phyloP scores from a whole-genome alignment of 306 rosid genomes.

The Echinosophora koreensis region DNA sequence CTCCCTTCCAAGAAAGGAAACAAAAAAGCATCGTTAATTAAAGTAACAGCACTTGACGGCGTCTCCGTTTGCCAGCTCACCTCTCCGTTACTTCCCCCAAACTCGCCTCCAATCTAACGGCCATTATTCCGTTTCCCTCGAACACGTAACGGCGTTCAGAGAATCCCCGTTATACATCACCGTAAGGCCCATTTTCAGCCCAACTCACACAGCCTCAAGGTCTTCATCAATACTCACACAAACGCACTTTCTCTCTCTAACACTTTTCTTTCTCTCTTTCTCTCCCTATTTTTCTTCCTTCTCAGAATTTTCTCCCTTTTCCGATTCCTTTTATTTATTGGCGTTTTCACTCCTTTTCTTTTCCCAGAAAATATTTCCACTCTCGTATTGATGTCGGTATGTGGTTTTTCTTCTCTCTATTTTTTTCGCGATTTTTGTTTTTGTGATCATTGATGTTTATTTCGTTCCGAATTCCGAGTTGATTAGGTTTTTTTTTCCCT shows the following conservation, averaged over 20 bases:
- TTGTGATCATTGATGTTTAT: background rate
- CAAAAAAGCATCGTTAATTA: background rate
- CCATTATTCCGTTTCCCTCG: constrained; percentile 21
- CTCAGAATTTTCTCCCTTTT: constrained; percentile 45
- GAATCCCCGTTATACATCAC: constrained; percentile 25
- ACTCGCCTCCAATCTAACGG: constrained; percentile 33
- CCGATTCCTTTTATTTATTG: constrained; percentile 47
- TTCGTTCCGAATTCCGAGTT: background rate
- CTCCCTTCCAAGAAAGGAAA: constrained; percentile 43
- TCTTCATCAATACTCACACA: constrained; percentile 42
- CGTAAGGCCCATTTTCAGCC: constrained; percentile 77
- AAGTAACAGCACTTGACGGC: constrained; percentile 2
- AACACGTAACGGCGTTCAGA: constrained; percentile 48
- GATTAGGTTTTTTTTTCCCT: constrained; percentile 40
- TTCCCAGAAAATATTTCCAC: constrained; percentile 46
- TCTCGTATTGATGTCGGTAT: constrained; percentile 92
- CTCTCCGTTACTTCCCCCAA: constrained; percentile 26
- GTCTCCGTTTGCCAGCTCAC: constrained; percentile 57
- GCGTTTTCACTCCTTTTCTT: constrained; percentile 31
- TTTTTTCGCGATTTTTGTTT: background rate
- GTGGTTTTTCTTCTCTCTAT: constrained; percentile 36
- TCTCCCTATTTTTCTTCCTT: background rate
- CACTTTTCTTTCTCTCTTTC: constrained; percentile 6
- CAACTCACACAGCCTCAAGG: constrained; percentile 44
- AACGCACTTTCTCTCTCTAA: constrained; percentile 42